Percentiles rank a stretch among this genome's conserved stretches.
Conservation (phyloP, 78 protist species). For the Anaeramoeba flamelloides region DNA sequence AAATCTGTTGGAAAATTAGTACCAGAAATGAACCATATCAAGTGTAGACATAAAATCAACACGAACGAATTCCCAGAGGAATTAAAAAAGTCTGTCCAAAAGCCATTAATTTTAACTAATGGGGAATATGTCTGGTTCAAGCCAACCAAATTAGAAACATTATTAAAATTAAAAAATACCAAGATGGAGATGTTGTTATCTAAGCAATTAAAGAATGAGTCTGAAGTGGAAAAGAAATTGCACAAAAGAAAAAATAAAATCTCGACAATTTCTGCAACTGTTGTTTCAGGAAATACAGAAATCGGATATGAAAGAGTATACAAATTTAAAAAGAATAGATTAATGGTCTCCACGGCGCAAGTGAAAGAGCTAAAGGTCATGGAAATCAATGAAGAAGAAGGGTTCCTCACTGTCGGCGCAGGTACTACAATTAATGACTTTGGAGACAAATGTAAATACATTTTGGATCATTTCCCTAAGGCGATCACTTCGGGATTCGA, state of each 20-base stretch:
- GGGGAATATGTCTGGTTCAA: background rate
- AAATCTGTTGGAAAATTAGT: background rate
- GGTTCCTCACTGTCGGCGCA: background rate
- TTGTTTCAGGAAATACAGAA: slow-evolving; percentile 2
- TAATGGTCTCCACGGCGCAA: background rate
- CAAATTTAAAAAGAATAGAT: background rate
- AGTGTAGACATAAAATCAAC: background rate
- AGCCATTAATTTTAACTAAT: background rate
- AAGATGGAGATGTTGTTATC: no score
- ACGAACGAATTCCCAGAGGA: background rate
- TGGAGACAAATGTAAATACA: background rate
- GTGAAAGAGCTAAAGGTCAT: background rate
- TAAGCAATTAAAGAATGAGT: no score
- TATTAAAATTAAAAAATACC: background rate
- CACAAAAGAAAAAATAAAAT: background rate
- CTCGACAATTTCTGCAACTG: background rate
- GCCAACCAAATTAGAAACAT: background rate
- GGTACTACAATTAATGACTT: background rate
- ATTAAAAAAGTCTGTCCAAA: background rate
- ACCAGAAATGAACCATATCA: background rate
- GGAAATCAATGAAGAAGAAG: background rate
- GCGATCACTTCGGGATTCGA: background rate
- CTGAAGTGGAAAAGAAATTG: background rate
- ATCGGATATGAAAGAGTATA: background rate
- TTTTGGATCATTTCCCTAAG: background rate